A percentile compares a stretch with the other conserved stretches of the same genome.
phyloP scores from a whole-genome alignment of 2,329 filamentous ascomycete species.

The Trichoderma oligosporum region DNA sequence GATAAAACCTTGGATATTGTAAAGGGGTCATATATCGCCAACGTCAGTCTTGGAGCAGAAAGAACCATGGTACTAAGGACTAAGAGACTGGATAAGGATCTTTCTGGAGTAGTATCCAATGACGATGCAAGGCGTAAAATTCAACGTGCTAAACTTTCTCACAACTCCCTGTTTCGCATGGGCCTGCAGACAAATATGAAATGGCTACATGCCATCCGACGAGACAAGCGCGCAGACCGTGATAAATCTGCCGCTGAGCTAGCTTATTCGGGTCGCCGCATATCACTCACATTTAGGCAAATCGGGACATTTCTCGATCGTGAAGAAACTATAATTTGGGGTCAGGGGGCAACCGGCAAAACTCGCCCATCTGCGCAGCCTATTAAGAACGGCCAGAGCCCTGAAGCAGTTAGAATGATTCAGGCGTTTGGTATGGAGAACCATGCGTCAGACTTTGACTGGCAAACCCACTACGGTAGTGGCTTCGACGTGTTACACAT shows the following conservation, averaged over 20 bases:
- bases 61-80: constrained; percentile 85
- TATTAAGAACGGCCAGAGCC: constrained; percentile 66
- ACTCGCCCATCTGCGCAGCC: constrained; percentile 52
- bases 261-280: constrained; percentile 70
- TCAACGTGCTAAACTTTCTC: constrained; percentile 70
- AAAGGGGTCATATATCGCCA: constrained; percentile 77
- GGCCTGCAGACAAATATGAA: constrained; percentile 75
- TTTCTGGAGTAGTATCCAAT: constrained; percentile 24
- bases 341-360: constrained; percentile 79
- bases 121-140: constrained; percentile 47
- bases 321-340: constrained; percentile 72
- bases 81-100: constrained; percentile 58
- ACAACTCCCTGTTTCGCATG: constrained; percentile 85
- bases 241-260: constrained; percentile 69
- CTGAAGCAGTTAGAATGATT: constrained; percentile 65
- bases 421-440: constrained; percentile 84
- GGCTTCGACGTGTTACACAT: constrained; percentile 84
- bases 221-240: constrained; percentile 68
- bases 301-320: constrained; percentile 80
- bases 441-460: constrained; percentile 65
- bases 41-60: constrained; percentile 88
- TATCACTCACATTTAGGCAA: constrained; percentile 84
- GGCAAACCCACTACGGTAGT: constrained; percentile 68
- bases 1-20: constrained; percentile 95
- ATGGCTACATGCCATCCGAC: constrained; percentile 89